These are phyloP conservation scores for Suhomyces kunorum DNA, from an alignment of 1,139 yeast species.

Conservation along the genomic window DNA sequence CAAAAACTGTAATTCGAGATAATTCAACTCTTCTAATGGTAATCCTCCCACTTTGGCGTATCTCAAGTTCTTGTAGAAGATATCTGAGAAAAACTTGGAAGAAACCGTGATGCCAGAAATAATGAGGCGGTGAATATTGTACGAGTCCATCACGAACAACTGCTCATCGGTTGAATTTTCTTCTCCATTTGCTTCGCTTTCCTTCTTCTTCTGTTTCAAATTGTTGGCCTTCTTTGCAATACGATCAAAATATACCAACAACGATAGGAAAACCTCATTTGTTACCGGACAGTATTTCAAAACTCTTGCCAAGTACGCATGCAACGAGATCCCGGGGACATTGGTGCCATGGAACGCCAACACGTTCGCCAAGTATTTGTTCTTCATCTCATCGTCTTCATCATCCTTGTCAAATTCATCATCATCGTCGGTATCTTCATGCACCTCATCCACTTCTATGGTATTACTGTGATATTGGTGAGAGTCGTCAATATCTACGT, in stretches of 20 bases:
- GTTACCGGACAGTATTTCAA: slow-evolving; percentile 97
- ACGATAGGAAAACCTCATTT: slow-evolving; percentile 87
- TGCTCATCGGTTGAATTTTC: slow-evolving; percentile 42
- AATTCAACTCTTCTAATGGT: slow-evolving; percentile 90
- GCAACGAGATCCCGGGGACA: slow-evolving; percentile 89
- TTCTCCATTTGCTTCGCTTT: slow-evolving; percentile 15
- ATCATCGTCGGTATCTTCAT: slow-evolving; percentile 17
- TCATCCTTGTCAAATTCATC: slow-evolving; percentile 34
- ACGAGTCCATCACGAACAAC: slow-evolving; percentile 91
- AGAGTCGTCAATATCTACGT: slow-evolving; percentile 14
- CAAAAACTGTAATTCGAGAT: slow-evolving; percentile 86
- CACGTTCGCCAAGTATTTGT: slow-evolving; percentile 68
- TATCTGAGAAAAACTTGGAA: slow-evolving; percentile 92
- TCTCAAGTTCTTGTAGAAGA: slow-evolving; percentile 91
- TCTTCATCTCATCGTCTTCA: slow-evolving; percentile 49
- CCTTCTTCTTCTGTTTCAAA: slow-evolving; percentile 31
- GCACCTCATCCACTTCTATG: slow-evolving; percentile 12
- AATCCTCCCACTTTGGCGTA: slow-evolving; percentile 98
- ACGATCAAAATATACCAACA: slow-evolving; percentile 91
- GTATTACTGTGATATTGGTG: slow-evolving; percentile 9
- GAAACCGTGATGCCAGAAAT: slow-evolving; percentile 97
- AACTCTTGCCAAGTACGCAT: slow-evolving; percentile 85
- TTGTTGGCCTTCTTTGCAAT: slow-evolving; percentile 86
- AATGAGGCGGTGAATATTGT: slow-evolving; percentile 88
- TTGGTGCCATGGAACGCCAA: slow-evolving; percentile 94